Conservation (phyloP, 768 basidiomycete genomes). For the Mycena haematopus region DNA sequence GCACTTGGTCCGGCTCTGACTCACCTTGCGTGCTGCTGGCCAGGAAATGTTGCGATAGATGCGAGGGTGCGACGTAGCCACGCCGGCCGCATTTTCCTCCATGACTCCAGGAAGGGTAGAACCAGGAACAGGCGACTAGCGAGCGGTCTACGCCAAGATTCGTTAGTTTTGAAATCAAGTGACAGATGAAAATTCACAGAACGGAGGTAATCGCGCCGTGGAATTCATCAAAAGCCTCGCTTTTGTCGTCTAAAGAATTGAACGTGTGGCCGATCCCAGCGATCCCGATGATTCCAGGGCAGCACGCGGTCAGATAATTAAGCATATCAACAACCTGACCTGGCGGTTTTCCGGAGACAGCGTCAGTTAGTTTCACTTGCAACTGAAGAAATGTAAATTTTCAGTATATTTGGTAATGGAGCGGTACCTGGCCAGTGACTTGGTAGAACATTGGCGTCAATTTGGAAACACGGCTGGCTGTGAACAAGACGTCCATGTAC, state of each 20-base stretch:
- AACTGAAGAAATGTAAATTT: not conserved
- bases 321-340: slow-evolving; percentile 29
- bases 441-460: slow-evolving; percentile 35
- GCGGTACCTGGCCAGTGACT: slow-evolving; percentile 32
- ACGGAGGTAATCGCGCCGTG: slow-evolving; percentile 26
- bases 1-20: not conserved
- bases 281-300: slow-evolving; percentile 34
- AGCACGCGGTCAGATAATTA: slow-evolving; percentile 31
- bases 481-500: slow-evolving; percentile 34
- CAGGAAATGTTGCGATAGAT: slow-evolving; percentile 30
- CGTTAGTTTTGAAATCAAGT: not conserved
- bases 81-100: slow-evolving; percentile 33
- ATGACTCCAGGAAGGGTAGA: slow-evolving; percentile 34
- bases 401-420: not conserved
- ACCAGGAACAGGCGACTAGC: slow-evolving; percentile 34
- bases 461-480: slow-evolving; percentile 32
- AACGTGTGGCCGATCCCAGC: slow-evolving; percentile 33
- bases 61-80: slow-evolving; percentile 34
- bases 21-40: slow-evolving; percentile 31
- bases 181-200: slow-evolving; percentile 10
- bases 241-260: slow-evolving; percentile 25
- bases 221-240: slow-evolving; percentile 23
- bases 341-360: slow-evolving; percentile 7
- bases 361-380: slow-evolving; percentile 6
- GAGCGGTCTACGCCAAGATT: slow-evolving; percentile 27